Conservation (phyloP, 2,329 filamentous ascomycete species). For the Cryphonectria japonica region DNA sequence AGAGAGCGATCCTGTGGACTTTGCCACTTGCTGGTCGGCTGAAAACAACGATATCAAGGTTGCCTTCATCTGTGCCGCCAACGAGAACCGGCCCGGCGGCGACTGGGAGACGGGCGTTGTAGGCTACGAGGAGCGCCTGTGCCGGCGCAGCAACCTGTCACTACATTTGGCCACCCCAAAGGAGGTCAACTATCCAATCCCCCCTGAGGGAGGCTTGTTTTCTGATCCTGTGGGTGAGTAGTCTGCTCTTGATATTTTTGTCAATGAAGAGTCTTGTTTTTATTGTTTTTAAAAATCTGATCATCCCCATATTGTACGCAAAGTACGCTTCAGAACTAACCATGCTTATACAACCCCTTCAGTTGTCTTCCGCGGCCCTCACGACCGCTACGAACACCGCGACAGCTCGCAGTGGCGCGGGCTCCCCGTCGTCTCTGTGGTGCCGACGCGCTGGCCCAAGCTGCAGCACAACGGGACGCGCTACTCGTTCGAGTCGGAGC, state of each 20-base stretch:
- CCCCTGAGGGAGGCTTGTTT: constrained; percentile 69
- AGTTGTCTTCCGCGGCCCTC: constrained; percentile 74
- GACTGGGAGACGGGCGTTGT: constrained; percentile 71
- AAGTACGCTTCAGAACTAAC: background rate
- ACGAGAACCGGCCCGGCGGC: constrained; percentile 77
- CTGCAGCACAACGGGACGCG: constrained; percentile 67
- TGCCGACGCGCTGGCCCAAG: constrained; percentile 74
- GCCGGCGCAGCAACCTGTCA: constrained; percentile 73
- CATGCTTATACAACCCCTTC: background rate
- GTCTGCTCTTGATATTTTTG: too few species aligned
- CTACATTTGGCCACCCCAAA: constrained; percentile 68
- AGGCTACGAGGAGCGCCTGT: constrained; percentile 73
- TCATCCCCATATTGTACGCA: too few species aligned
- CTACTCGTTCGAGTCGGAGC: constrained; percentile 74
- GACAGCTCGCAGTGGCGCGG: constrained; percentile 55
- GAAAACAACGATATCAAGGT: constrained; percentile 49
- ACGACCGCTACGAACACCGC: constrained; percentile 65
- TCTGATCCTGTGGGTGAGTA: constrained; percentile 67
- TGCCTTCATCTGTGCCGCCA: constrained; percentile 73
- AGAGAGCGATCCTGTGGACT: constrained; percentile 61
- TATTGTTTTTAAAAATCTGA: too few species aligned
- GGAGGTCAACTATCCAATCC: constrained; percentile 69
- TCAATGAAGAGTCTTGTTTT: background rate
- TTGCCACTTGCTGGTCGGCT: constrained; percentile 60
- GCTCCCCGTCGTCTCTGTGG: constrained; percentile 74